Conservation (phyloP, 305 asterid species). For the Solanum chacoense region DNA sequence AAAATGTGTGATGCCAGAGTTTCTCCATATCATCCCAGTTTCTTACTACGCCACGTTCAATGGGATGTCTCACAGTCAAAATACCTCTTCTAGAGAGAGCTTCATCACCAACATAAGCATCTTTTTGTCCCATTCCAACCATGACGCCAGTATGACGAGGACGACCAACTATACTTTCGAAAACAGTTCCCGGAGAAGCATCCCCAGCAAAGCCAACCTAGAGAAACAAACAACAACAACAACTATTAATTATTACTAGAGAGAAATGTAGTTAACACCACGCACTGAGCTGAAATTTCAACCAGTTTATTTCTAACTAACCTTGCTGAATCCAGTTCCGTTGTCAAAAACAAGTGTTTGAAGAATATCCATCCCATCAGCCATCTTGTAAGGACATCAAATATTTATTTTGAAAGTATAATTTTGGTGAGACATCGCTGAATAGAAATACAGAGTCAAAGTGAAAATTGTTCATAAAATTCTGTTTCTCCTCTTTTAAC, state of each 20-base stretch:
- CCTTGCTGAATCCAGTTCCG: constrained; percentile 26
- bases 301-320: not conserved
- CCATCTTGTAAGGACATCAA: not conserved
- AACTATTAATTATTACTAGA: not conserved
- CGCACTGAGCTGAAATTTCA: not conserved
- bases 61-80: constrained; percentile 23
- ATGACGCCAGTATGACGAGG: constrained; percentile 19
- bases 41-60: constrained; percentile 23
- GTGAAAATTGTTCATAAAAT: not conserved
- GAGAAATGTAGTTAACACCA: not conserved
- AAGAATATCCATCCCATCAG: constrained; percentile 10
- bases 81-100: constrained; percentile 30
- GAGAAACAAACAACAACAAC: not conserved
- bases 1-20: constrained; percentile 27
- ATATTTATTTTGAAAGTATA: not conserved
- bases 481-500: not conserved
- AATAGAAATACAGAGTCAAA: not conserved
- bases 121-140: constrained; percentile 1
- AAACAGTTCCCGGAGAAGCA: constrained; percentile 24
- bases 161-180: constrained; percentile 26
- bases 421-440: not conserved
- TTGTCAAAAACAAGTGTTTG: constrained; percentile 20
- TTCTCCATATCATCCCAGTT: constrained; percentile 35
- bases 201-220: constrained; percentile 36
- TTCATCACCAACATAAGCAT: constrained; percentile 17